These are phyloP conservation scores for Asterionellopsis glacialis DNA, from an alignment of 108 stramenopile genomes.

Conservation along the genomic window DNA sequence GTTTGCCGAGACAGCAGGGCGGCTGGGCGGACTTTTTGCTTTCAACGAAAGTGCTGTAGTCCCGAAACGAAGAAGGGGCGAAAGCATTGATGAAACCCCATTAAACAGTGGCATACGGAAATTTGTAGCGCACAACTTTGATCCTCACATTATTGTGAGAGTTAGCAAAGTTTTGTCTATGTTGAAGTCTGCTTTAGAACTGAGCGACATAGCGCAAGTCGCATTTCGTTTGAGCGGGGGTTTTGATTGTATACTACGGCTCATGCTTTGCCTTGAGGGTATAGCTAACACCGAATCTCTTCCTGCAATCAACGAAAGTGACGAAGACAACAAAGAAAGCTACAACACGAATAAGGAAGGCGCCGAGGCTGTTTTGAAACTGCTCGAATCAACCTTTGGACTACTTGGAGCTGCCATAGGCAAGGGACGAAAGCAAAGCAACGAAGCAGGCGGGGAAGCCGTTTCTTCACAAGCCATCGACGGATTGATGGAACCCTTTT, in stretches of 20 bases:
- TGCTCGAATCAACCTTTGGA: conserved; percentile 45
- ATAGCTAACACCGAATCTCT: conserved; percentile 12
- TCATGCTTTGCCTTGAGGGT: conserved; percentile 47
- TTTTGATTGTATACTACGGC: conserved; percentile 48
- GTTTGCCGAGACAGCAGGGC: conserved; percentile 25
- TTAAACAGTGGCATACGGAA: not conserved
- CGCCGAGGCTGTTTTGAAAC: conserved; percentile 27
- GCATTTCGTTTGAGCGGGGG: conserved; percentile 67
- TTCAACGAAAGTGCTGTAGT: not conserved
- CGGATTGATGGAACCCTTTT: conserved; percentile 35
- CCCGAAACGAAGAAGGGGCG: not conserved
- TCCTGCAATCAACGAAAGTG: conserved; percentile 4
- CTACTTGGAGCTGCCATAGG: conserved; percentile 52
- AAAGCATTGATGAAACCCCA: not conserved
- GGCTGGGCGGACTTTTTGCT: not conserved
- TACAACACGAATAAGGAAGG: conserved; percentile 5
- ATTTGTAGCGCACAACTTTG: not conserved
- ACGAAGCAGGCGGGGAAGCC: conserved; percentile 13
- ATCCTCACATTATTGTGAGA: not conserved
- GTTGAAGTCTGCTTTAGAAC: conserved; percentile 48
- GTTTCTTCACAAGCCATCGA: conserved; percentile 8
- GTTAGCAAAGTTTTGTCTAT: conserved; percentile 10
- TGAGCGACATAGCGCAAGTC: conserved; percentile 58
- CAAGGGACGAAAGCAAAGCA: conserved; percentile 34
- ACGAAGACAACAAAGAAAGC: conserved; percentile 7